Evolutionary conservation across 192 early-diverging fungal species (phyloP), one percentile per base, ranked within the genome.

Genomic region (Umbelopsis ramanniana): DNA sequence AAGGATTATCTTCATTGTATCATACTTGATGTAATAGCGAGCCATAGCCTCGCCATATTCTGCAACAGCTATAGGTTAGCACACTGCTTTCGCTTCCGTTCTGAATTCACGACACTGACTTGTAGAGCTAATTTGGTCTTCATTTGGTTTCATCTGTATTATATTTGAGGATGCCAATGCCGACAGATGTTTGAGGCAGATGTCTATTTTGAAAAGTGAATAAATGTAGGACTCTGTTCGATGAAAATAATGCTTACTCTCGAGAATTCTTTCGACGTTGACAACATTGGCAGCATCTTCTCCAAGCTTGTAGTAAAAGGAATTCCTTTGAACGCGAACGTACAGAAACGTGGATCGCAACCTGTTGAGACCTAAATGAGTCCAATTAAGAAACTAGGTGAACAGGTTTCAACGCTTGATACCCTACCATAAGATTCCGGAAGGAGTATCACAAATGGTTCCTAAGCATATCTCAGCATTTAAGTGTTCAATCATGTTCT

Each of bases 401-500:
- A 24, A 11, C 21, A 29, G 14, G 4, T 15, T 7, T 67, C 23
- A 35, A 12, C 35, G 4, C 1, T 35, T 24, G 35, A 1, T 63
- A 2, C n/a, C 4, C 1, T 5, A 87, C 91, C 91, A 93, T 72
- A 83, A 69, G 29, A 89, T 81, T 22, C 81, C 85, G 24, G 72
- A 67, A 22, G 77, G 60, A 3, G 80, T 43, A 60, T 81, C 82
- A 50, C 33, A 24, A 48, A 93, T 87, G 10, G 88, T 85, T 12
- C 86, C 87, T 9, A 91, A 68, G 22, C 81, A 86, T 38, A 92
- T 84, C 71, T 93, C 91, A 17, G 92, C 86, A 82, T 92, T 89
- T n/a, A 93, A 72, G 80, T 93, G 89, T 72, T 93, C 92, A 57
- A 87, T 87, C 53, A 93, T 71, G 53, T 79, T 83, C 46, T 77